These are phyloP conservation scores for Aureobasidium zeae DNA, from an alignment of 2,329 filamentous ascomycete species.

Conservation along the genomic window DNA sequence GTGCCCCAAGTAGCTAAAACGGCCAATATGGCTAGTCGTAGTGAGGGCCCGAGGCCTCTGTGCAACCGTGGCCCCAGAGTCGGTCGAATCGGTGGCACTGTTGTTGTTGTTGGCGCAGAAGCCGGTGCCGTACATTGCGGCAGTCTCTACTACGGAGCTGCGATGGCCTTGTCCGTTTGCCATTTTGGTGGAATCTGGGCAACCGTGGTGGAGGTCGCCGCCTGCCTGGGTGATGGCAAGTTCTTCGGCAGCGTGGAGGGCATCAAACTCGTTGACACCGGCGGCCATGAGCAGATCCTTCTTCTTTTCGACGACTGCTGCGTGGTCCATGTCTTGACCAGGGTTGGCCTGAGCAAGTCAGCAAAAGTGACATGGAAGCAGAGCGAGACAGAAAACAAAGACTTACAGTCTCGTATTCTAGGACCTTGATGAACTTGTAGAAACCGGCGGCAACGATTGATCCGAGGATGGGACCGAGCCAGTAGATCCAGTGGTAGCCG, in stretches of 20 bases:
- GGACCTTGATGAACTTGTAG: conserved; percentile 28
- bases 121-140: conserved; percentile 19
- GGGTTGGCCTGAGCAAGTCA: conserved; percentile 22
- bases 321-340: conserved; percentile 23
- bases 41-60: conserved; percentile 17
- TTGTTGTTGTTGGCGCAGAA: conserved; percentile 16
- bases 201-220: conserved; percentile 1
- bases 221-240: conserved; percentile 11
- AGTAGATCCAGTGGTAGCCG: conserved; percentile 28
- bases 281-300: conserved; percentile 19
- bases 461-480: conserved; percentile 26
- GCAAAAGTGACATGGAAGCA: no score
- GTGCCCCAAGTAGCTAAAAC: conserved; percentile 17
- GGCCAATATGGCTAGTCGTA: conserved; percentile 15
- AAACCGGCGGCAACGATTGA: conserved; percentile 27
- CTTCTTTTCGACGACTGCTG: conserved; percentile 17
- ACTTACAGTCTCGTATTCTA: conserved; percentile 26
- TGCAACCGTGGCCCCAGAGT: conserved; percentile 16
- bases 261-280: conserved; percentile 20
- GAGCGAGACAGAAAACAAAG: background rate
- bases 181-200: conserved; percentile 14
- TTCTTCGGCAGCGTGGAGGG: conserved; percentile 18
- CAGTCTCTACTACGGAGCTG: background rate
- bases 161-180: conserved; percentile 18
- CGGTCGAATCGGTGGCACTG: conserved; percentile 6